Conservation (phyloP, 257 asterid species). For the Solanum virginianum region DNA sequence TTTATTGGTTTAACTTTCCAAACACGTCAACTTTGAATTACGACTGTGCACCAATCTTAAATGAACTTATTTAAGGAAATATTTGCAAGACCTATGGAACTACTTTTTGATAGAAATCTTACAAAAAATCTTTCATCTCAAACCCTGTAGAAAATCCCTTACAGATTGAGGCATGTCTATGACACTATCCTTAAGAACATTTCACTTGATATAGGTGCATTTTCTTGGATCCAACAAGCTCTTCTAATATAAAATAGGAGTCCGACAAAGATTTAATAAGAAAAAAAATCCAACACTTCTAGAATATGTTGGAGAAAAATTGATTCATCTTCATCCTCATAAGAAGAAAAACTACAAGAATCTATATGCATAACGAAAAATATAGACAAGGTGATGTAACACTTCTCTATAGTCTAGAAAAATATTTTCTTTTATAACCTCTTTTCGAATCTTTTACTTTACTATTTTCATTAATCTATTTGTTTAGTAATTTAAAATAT, state of each 20-base stretch:
- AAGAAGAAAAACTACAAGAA: not conserved
- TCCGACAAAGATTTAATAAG: too few species aligned
- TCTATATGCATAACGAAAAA: too few species aligned
- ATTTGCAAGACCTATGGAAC: too few species aligned
- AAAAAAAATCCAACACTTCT: not conserved
- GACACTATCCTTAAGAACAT: not conserved
- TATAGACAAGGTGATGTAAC: not conserved
- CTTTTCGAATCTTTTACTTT: too few species aligned
- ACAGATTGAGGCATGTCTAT: not conserved
- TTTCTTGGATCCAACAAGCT: not conserved
- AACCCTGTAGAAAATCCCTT: too few species aligned
- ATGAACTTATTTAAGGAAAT: not conserved
- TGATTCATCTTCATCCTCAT: not conserved
- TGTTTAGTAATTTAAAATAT: too few species aligned
- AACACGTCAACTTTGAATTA: not conserved
- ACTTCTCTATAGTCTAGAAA: too few species aligned
- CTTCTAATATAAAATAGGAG: too few species aligned
- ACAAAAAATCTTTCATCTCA: too few species aligned
- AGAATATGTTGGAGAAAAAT: not conserved
- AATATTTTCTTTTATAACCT: too few species aligned
- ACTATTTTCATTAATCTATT: too few species aligned
- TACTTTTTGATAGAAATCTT: too few species aligned
- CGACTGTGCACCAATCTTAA: not conserved
- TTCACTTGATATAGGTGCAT: not conserved
- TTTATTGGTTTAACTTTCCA: not conserved